These are phyloP conservation scores for Sugiyamaella qingdaonensis DNA, from an alignment of 805 yeast species.

Conservation along the genomic window DNA sequence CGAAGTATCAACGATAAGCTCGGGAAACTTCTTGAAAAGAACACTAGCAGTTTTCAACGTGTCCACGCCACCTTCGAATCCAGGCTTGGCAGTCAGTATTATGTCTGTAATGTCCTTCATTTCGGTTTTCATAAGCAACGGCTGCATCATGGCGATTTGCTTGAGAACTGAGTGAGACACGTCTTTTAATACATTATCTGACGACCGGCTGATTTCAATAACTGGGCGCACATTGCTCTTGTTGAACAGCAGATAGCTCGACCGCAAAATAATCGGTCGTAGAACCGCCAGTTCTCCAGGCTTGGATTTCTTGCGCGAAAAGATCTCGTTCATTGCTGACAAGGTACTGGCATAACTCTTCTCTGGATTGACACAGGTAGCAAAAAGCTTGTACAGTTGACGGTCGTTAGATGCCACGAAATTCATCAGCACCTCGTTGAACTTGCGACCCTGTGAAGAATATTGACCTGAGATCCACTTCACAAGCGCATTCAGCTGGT, in stretches of 20 bases:
- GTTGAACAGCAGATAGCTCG: constrained; percentile 60
- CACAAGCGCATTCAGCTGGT: constrained; percentile 41
- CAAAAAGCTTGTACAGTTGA: constrained; percentile 48
- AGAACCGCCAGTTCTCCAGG: constrained; percentile 26
- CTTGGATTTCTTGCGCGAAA: background rate
- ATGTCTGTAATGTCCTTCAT: constrained; percentile 45
- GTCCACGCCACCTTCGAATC: constrained; percentile 30
- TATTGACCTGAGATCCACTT: constrained; percentile 58
- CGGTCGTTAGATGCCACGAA: constrained; percentile 55
- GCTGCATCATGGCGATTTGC: constrained; percentile 54
- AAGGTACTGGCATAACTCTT: constrained; percentile 37
- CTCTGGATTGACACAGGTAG: constrained; percentile 49
- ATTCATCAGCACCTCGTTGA: constrained; percentile 47
- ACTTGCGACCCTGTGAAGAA: constrained; percentile 45
- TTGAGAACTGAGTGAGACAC: constrained; percentile 54
- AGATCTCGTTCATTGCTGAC: background rate
- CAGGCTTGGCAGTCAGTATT: constrained; percentile 32
- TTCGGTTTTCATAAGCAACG: constrained; percentile 61
- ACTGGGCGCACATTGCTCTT: constrained; percentile 56
- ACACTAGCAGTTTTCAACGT: constrained; percentile 59
- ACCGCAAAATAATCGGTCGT: constrained; percentile 56
- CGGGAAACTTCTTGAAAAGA: constrained; percentile 49
- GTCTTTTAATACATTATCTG: constrained; percentile 28
- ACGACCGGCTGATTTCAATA: constrained; percentile 43
- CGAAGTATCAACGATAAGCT: constrained; percentile 43